Evolutionary conservation across 345 rosid species (phyloP).

Genomic region (Schrenkiella parvula): DNA sequence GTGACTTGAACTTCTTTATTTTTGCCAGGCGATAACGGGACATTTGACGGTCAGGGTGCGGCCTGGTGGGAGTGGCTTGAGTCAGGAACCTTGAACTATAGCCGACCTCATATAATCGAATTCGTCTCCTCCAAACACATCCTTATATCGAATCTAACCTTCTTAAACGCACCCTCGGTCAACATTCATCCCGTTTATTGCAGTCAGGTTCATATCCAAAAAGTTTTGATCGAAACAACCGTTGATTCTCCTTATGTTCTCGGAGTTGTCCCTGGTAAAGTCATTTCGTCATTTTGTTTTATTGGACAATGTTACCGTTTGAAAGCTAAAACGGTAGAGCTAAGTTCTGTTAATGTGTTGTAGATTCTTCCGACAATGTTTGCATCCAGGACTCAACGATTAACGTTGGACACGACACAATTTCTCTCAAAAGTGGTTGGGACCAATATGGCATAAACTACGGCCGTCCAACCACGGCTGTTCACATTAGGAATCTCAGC

Average conservation of each 20-base stretch:
- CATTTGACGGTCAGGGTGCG: slow-evolving; percentile 92
- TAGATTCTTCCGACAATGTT: slow-evolving; percentile 86
- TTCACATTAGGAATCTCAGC: slow-evolving; percentile 56
- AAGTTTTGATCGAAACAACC: slow-evolving; percentile 51
- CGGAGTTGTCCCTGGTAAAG: slow-evolving; percentile 76
- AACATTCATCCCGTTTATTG: slow-evolving; percentile 87
- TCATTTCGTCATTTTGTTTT: neutral
- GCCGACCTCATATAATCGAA: slow-evolving; percentile 88
- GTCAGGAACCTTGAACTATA: slow-evolving; percentile 62
- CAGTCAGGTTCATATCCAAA: slow-evolving; percentile 33
- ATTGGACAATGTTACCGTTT: neutral
- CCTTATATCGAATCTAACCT: slow-evolving; percentile 78
- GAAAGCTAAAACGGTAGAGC: neutral
- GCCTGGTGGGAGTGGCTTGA: slow-evolving; percentile 84
- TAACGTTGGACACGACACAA: slow-evolving; percentile 64
- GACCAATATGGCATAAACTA: slow-evolving; percentile 84
- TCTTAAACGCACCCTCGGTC: slow-evolving; percentile 72
- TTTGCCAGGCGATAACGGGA: slow-evolving; percentile 73
- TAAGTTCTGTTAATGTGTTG: neutral
- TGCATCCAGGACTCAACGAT: slow-evolving; percentile 82
- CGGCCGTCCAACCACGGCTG: slow-evolving; percentile 53
- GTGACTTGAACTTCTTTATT: neutral
- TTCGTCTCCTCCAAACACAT: slow-evolving; percentile 51
- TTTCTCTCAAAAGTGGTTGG: slow-evolving; percentile 93
- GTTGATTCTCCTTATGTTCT: slow-evolving; percentile 58